These are phyloP conservation scores for Penicillium flavigenum DNA, from an alignment of 495 filamentous ascomycete genomes.

Conservation along the genomic window DNA sequence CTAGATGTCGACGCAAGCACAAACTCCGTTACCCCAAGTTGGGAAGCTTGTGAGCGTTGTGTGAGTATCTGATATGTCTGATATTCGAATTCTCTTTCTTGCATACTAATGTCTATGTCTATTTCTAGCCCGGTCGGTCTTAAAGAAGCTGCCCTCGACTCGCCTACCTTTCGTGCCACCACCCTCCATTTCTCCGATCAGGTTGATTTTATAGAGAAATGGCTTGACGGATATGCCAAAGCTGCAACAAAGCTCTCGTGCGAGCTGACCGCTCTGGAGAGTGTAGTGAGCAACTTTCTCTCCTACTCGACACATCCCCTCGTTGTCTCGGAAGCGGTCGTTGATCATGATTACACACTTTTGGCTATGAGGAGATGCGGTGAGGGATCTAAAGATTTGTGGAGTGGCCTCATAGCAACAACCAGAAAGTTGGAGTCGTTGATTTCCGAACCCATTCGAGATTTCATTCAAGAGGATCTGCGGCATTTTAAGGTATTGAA, in stretches of 20 bases:
- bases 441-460: constrained; percentile 76
- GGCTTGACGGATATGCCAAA: constrained; percentile 85
- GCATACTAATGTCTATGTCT: constrained; percentile 17
- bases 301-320: constrained; percentile 67
- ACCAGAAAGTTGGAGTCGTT: constrained; percentile 72
- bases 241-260: constrained; percentile 73
- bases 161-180: constrained; percentile 88
- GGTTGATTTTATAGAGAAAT: constrained; percentile 86
- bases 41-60: constrained; percentile 58
- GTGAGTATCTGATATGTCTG: constrained; percentile 33
- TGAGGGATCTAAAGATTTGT: constrained; percentile 82
- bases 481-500: constrained; percentile 58
- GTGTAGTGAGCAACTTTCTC: constrained; percentile 70
- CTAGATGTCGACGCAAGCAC: constrained; percentile 50
- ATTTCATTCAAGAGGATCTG: constrained; percentile 73
- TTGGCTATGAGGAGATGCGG: constrained; percentile 79
- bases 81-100: background rate
- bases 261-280: constrained; percentile 70
- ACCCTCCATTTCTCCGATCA: constrained; percentile 88
- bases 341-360: constrained; percentile 94
- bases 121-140: constrained; percentile 72
- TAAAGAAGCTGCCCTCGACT: constrained; percentile 94
- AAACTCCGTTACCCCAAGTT: constrained; percentile 46
- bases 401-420: constrained; percentile 67
- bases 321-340: constrained; percentile 69